These are phyloP conservation scores for Fraxinus angustifolia DNA, from an alignment of 305 asterid species.

Conservation along the genomic window DNA sequence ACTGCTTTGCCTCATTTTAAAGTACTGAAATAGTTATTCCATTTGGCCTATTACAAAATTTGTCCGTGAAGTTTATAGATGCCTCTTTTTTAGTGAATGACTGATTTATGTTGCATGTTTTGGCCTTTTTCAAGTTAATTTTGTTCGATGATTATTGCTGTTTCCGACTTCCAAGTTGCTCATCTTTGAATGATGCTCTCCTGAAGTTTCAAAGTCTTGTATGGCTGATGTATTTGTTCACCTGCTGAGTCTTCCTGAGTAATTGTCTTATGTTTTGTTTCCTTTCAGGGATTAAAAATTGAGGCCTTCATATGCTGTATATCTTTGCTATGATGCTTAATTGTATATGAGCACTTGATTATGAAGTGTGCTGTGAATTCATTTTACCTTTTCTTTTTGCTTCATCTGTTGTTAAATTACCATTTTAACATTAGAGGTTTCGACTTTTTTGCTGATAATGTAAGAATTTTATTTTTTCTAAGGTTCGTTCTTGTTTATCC, in stretches of 20 bases:
- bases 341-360: conserved; percentile 11
- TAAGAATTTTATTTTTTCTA: neutral
- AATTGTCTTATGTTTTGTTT: neutral
- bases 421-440: neutral
- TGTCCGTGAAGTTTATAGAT: neutral
- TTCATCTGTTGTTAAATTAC: neutral
- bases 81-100: neutral
- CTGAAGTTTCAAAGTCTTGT: conserved; percentile 10
- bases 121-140: neutral
- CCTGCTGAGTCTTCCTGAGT: neutral
- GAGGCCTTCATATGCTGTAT: neutral
- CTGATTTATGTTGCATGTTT: neutral
- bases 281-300: neutral
- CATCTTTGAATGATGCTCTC: neutral
- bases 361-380: conserved; percentile 1
- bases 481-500: conserved; percentile 5
- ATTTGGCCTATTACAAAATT: neutral
- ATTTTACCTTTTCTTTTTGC: neutral
- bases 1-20: neutral
- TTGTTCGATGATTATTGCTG: neutral
- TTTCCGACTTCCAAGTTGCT: neutral
- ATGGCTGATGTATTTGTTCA: neutral
- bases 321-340: conserved; percentile 8
- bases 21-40: neutral
- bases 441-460: neutral